Conservation (phyloP, 805 yeast genomes). For the Jamesozyma rosinii region DNA sequence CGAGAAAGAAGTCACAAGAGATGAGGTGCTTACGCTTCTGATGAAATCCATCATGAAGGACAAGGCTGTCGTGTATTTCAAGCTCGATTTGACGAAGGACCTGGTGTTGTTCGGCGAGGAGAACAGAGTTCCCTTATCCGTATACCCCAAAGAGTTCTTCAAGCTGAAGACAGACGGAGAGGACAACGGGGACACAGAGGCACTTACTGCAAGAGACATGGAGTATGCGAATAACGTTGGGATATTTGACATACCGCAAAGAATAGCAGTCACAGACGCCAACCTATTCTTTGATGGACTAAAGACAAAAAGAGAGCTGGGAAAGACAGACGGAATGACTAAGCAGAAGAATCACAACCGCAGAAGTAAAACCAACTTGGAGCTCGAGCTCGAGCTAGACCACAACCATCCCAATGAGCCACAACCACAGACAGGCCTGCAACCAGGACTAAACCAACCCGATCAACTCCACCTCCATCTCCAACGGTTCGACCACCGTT, state of each 20-base stretch:
- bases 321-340: neutral
- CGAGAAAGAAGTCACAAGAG: constrained; percentile 10
- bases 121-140: constrained; percentile 13
- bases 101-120: constrained; percentile 24
- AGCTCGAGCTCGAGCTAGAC: no score
- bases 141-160: constrained; percentile 9
- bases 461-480: neutral
- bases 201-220: constrained; percentile 1
- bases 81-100: constrained; percentile 23
- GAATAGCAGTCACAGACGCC: constrained; percentile 5
- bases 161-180: neutral
- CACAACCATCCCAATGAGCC: no score
- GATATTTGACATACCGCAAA: constrained; percentile 12
- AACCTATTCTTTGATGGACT: constrained; percentile 14
- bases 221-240: constrained; percentile 23
- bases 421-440: no score
- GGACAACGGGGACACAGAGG: neutral
- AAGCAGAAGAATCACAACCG: neutral
- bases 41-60: constrained; percentile 25
- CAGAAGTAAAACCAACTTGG: neutral
- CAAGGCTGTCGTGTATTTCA: constrained; percentile 21
- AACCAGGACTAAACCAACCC: no score
- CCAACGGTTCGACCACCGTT: neutral
- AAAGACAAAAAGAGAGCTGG: constrained; percentile 8
- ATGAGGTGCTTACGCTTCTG: constrained; percentile 20